Base-by-base conservation (phyloP, 2,329 filamentous ascomycete genomes). In the Cordyceps cicadae region DNA sequence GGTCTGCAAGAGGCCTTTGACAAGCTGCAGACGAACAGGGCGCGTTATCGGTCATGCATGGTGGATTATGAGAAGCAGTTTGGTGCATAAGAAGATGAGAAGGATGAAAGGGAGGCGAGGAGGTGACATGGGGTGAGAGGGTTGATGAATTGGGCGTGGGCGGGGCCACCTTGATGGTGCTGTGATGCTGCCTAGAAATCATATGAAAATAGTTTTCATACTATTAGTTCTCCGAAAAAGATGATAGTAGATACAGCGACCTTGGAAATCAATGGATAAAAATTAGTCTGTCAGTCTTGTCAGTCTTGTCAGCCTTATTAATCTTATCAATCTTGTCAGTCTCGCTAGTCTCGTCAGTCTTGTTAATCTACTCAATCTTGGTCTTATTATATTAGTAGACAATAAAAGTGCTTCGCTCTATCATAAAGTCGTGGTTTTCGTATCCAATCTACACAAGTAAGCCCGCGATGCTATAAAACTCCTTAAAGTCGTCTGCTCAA, bases 31-130 rank as follows among this genome's bases (percentile, higher is more conserved):
- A 86, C 85, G 68, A 87, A 85, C 67, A 86, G 87, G 67, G 85
- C 92, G 60, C 81, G 81, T 64, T 94, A 92, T 73, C 82, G 90
- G 65, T 90, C 90, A 71, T 90, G 88, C 64, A 79, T 93, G 75
- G 86, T 85, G 54, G 80, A 83, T 66, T 91, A 84, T 67, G 86
- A 88, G 67, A 83, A 88, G 71, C 83, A 76, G 3, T 90, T 91
- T 70, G 85, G 84, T 41, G 71, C 76, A 29, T 81, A 67, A 15
- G 11, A 19, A 39, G 15, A 24, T 5, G 6, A 4, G n/a, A n/a
- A n/a, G n/a, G n/a, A n/a, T n/a, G n/a, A n/a, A n/a, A n/a, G n/a
- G n/a, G n/a, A n/a, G n/a, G n/a, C n/a, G n/a, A n/a, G n/a, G n/a
- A n/a, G n/a, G n/a, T n/a, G n/a, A n/a, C n/a, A n/a, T n/a, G n/a